These are phyloP conservation scores for Phytophthora sp. DNA, from an alignment of 352 stramenopile genomes.

Conservation along the genomic window DNA sequence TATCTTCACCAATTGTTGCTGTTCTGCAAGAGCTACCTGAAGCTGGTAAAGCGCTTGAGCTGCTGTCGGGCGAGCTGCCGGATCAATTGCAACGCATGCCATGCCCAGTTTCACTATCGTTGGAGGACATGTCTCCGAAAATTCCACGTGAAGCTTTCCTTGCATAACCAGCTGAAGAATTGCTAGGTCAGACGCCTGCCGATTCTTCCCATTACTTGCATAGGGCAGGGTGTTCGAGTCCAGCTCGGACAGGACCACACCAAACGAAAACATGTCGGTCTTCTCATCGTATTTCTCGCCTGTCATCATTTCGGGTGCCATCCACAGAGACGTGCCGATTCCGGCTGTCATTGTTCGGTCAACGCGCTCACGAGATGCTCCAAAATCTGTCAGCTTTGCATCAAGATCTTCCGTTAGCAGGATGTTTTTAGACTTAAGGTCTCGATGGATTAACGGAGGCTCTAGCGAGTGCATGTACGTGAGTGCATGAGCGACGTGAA, in stretches of 20 bases:
- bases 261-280: conserved; percentile 45
- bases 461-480: conserved; percentile 41
- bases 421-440: conserved; percentile 44
- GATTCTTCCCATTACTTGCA: conserved; percentile 14
- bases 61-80: conserved; percentile 25
- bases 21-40: conserved; percentile 21
- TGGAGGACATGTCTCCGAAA: conserved; percentile 22
- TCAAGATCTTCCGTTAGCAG: conserved; percentile 30
- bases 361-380: conserved; percentile 29
- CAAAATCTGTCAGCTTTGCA: conserved; percentile 54
- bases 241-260: conserved; percentile 40
- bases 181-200: conserved; percentile 29
- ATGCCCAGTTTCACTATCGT: conserved; percentile 27
- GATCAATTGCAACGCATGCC: conserved; percentile 32
- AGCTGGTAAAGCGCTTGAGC: conserved; percentile 34
- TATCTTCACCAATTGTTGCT: too few relatives aligned
- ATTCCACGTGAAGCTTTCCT: conserved; percentile 33
- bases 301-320: conserved; percentile 41
- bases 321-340: conserved; percentile 39
- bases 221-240: conserved; percentile 37
- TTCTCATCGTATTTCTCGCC: conserved; percentile 38
- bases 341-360: conserved; percentile 44
- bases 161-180: conserved; percentile 37
- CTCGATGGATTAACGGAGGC: conserved; percentile 21
- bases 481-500: conserved; percentile 43